Percentiles rank a stretch among this genome's conserved stretches.
These are phyloP conservation scores for Sanguinoderma infundibulare DNA, from an alignment of 1,284 basidiomycete species.

Conservation along the genomic window DNA sequence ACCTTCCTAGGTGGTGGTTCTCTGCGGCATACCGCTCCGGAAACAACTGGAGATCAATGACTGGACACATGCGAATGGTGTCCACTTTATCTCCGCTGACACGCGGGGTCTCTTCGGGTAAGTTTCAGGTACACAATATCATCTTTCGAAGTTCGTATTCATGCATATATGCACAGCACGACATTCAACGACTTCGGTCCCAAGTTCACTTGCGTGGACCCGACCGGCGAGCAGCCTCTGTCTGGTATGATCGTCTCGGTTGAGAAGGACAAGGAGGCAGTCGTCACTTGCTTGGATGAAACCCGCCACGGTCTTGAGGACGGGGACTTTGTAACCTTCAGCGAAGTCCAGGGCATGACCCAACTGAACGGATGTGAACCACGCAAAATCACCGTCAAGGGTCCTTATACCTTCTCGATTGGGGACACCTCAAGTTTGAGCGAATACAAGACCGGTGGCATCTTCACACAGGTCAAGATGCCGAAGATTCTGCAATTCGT, in stretches of 20 bases:
- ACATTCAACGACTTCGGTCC: conserved; percentile 98
- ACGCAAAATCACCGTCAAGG: conserved; percentile 91
- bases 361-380: conserved; percentile 92
- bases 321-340: conserved; percentile 97
- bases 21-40: conserved; percentile 78
- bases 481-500: conserved; percentile 95
- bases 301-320: conserved; percentile 97
- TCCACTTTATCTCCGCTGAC: conserved; percentile 93
- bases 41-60: conserved; percentile 97
- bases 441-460: conserved; percentile 88
- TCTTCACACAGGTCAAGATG: conserved; percentile 99
- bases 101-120: conserved; percentile 96
- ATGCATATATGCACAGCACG: conserved; percentile 54
- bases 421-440: conserved; percentile 85
- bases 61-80: conserved; percentile 87
- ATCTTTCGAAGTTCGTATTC: neutral
- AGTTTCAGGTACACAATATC: conserved; percentile 32
- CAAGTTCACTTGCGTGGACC: conserved; percentile 94
- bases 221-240: conserved; percentile 93
- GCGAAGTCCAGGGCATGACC: conserved; percentile 96
- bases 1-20: conserved; percentile 78
- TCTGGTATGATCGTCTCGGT: conserved; percentile 96
- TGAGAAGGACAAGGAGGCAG: conserved; percentile 84
- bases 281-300: conserved; percentile 98
- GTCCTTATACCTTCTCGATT: conserved; percentile 95